Base-by-base conservation (phyloP, 352 stramenopile species). In the Aphanomyces invadans region DNA sequence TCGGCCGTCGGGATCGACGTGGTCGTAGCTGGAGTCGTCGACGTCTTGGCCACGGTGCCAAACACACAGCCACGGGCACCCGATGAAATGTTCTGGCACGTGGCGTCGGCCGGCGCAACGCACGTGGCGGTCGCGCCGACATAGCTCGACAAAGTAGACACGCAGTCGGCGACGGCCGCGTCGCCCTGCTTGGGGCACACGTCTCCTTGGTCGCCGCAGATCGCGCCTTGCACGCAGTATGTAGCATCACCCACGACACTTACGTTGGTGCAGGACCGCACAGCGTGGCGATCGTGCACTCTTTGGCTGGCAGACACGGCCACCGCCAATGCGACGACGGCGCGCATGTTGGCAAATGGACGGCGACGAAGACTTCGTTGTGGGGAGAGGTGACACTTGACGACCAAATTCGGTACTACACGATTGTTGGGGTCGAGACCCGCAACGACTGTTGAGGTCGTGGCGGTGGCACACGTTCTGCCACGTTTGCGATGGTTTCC, bases 141-240 rank as follows among this genome's bases (percentile, higher is more conserved):
- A 66, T 71, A 82, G 28, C 70, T 81, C 4, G 17, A 33, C 23
- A 75, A 52, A 0, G 28, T 57, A 5, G 31, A 15, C 3, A 65
- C 21, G 42, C 80, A 89, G 31, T 66, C 46, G 0, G 39, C 62
- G 33, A 87, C 70, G 21, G 77, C 76, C 3, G 39, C 21, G 33
- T 74, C 72, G 38, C 73, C 77, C 21, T 74, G 60, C 15, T 36
- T 44, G 9, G 80, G 80, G 29, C 80, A 89, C 2, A 3, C 45
- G 26, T 70, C 42, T 10, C 29, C 67, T 15, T 23, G 33, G 15
- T 28, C 70, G 33, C 72, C 73, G 45, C 78, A 86, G 32, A 83
- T 75, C 0, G 64, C 62, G 17, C 75, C 78, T 15, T 73, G 39
- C 28, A 83, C 72, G 56, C 77, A 86, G 62, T 79, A 86, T 4